Base-by-base conservation (phyloP, 805 yeast species). In the Cyberlindnera saturnus region DNA sequence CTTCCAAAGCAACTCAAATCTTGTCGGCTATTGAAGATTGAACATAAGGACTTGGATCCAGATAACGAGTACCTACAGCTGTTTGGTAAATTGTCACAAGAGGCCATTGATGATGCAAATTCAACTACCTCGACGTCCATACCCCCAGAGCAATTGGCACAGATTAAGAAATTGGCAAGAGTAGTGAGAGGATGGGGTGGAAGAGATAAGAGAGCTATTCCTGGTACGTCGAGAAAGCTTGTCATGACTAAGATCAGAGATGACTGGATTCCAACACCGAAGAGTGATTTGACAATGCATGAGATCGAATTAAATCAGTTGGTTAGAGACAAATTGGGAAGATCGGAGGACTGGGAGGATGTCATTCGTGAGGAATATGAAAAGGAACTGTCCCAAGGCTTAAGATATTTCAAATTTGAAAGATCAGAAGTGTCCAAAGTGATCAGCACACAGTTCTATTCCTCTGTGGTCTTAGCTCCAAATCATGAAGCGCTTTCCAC, bases 181-280 rank as follows among this genome's bases (percentile, higher is more conserved):
- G 73, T 63, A n/a, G 78, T 86, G 1, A 71, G 86, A 53, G 89
- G 88, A 19, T 87, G 96, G 96, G 84, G 88, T 36, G 95, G 95
- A 0, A 75, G 77, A 48, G 95, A 86, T 55, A 77, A 81, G 48
- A 64, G 83, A 38, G 66, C 78, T 6, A 76, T 86, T 3, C 96
- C 96, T 0, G 91, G 91, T 23, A 77, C 86, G 1, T 63, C 78
- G 0, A 71, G 88, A 48, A 83, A 84, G 52, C 64, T 87, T 38
- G 67, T 75, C 11, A 66, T 88, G 47, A 80, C 95, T 0, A 81
- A 81, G 53, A 78, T 87, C 36, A 75, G 84, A 57, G 89, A 84
- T 46, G 90, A 85, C 57, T 86, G 90, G 86, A 57, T 85, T 7
- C 95, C 95, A 1, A 77, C 86, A 0, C 64, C 73, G 23, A 70